Evolutionary conservation across 306 rosid genomes (phyloP).

Genomic region (Corylus avellana): DNA sequence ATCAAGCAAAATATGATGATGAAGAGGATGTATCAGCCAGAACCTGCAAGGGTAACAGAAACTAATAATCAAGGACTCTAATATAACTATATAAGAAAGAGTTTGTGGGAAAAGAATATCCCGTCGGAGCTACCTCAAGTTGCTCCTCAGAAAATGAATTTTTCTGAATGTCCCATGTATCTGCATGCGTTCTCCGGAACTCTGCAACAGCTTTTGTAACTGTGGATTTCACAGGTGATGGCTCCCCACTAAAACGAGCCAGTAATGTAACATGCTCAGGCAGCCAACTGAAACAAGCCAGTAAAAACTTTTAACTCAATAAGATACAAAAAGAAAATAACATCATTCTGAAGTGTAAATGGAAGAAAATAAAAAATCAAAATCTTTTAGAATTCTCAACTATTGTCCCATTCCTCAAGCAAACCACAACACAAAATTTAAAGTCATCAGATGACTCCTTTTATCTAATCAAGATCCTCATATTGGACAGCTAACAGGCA

Average conservation of each 20-base stretch:
- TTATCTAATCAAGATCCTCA: not conserved
- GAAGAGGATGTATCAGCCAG: constrained; percentile 98
- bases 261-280: constrained; percentile 87
- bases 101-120: not conserved
- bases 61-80: constrained; percentile 9
- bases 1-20: constrained; percentile 94
- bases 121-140: constrained; percentile 66
- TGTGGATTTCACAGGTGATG: constrained; percentile 86
- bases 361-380: not conserved
- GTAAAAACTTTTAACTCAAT: constrained; percentile 20
- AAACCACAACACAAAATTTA: not conserved
- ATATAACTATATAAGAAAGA: not conserved
- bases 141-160: constrained; percentile 88
- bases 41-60: constrained; percentile 55
- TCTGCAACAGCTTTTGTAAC: constrained; percentile 99
- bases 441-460: not conserved
- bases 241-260: constrained; percentile 89
- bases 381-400: not conserved
- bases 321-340: not conserved
- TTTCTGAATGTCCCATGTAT: constrained; percentile 96
- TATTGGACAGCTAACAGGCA: not conserved
- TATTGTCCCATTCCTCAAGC: not conserved
- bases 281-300: constrained; percentile 71
- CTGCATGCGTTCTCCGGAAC: constrained; percentile 97
- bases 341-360: not conserved